These are phyloP conservation scores for Hericium rajendrae DNA, from an alignment of 768 basidiomycete species.

Conservation along the genomic window DNA sequence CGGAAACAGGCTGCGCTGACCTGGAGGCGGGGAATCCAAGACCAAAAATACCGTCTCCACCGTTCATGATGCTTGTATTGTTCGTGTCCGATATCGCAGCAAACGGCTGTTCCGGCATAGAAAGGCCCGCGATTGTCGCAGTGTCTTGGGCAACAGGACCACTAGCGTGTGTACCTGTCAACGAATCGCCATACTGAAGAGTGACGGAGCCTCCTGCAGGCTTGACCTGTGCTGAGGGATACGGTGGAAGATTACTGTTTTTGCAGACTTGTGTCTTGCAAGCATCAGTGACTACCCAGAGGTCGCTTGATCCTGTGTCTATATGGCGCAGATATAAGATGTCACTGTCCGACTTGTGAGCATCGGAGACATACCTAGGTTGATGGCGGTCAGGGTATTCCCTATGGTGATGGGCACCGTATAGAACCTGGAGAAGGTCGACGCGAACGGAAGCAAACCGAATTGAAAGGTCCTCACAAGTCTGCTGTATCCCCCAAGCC, in stretches of 20 bases:
- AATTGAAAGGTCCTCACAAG: not conserved
- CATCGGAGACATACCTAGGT: conserved; percentile 2
- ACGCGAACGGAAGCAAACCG: too few species aligned
- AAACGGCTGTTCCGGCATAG: conserved; percentile 43
- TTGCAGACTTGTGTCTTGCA: conserved; percentile 6
- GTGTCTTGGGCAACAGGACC: conserved; percentile 57
- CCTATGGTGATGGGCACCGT: conserved; percentile 8
- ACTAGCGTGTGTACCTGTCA: conserved; percentile 54
- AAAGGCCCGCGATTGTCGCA: conserved; percentile 44
- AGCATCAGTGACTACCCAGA: conserved; percentile 8
- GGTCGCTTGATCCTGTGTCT: conserved; percentile 14
- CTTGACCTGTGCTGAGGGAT: conserved; percentile 3
- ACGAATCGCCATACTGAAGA: conserved; percentile 63
- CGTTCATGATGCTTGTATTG: conserved; percentile 45
- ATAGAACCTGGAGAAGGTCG: conserved; percentile 2
- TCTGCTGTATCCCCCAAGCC: conserved; percentile 10
- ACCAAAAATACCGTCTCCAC: conserved; percentile 60
- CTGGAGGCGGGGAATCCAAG: conserved; percentile 50
- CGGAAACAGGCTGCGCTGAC: conserved; percentile 1
- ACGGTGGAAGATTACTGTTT: conserved; percentile 5
- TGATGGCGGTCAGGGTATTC: conserved; percentile 4
- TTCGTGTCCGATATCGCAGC: conserved; percentile 63
- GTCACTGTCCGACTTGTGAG: not conserved
- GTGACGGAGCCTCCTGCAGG: conserved; percentile 30
- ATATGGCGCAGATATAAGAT: not conserved